phyloP scores from a whole-genome alignment of 192 early-diverging fungal genomes.

The Chytriomyces confervae region DNA sequence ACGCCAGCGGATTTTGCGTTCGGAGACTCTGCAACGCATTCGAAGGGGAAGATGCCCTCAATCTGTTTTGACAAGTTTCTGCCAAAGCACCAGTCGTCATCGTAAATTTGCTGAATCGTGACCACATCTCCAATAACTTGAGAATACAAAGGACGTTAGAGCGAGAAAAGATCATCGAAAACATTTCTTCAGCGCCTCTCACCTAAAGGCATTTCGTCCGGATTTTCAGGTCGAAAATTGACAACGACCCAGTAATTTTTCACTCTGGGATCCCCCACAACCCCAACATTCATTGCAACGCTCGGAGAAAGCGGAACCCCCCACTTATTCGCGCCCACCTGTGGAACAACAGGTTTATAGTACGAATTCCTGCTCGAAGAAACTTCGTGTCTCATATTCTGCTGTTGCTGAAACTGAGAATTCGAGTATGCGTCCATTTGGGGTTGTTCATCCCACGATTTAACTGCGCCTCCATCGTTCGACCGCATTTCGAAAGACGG shows the following conservation, averaged over 20 bases:
- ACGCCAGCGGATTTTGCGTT: neutral
- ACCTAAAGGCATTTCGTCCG: conserved; percentile 19
- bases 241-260: conserved; percentile 18
- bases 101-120: conserved; percentile 2
- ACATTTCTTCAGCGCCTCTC: neutral
- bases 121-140: conserved; percentile 19
- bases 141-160: neutral
- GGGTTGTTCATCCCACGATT: neutral
- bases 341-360: neutral
- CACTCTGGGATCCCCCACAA: neutral
- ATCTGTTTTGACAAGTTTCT: neutral
- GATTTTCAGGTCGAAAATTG: conserved; percentile 19
- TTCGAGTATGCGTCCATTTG: neutral
- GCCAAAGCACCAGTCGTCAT: conserved; percentile 30
- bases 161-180: neutral
- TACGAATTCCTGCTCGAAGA: neutral
- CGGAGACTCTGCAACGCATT: conserved; percentile 14
- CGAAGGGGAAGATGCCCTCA: neutral
- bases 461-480: neutral
- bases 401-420: neutral
- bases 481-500: neutral
- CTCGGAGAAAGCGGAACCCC: neutral
- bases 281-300: neutral
- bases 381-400: neutral
- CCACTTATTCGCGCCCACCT: neutral